Base-by-base conservation (phyloP, 345 rosid genomes). In the Camelina neglecta region DNA sequence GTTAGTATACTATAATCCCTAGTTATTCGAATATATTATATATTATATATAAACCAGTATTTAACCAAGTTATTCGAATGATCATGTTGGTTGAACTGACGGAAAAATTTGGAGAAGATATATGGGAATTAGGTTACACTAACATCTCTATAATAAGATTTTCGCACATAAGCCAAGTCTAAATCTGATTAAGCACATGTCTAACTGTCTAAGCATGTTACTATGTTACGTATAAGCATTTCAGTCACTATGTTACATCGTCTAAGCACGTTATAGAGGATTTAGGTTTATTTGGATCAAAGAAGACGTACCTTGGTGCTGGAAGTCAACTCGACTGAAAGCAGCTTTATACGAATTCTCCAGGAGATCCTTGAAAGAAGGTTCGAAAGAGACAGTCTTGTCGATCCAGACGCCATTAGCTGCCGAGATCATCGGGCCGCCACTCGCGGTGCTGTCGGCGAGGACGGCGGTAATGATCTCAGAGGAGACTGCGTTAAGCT, bases 361-460 rank as follows among this genome's bases (percentile, higher is more conserved):
- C 80, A 77, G 66, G 49, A 90, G 80, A 79, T 83, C 78, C 73
- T 86, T 86, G 86, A 88, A 88, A 77, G 83, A 76, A 71, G 73
- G 80, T 73, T 80, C 84, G 49, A 92, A 65, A 47, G 86, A 54
- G 33, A 90, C 79, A 4, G 87, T 81, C 63, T 73, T 42, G 29
- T 90, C 88, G 8, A 87, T 53, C 94, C 97, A 90, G 48, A 90
- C 70, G 6, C 96, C 86, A 7, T 87, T 88, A 3, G 84, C 89
- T 7, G 83, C 73, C 0, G 87, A 80, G 74, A 90, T 68, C 35
- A 47, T 80, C 35, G 92, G 96, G 6, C 97, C 93, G 33, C 90
- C 91, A 1, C 35, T 26, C 8, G 84, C 55, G 41, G 88, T 87
- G 6, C 93, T 89, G 44, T 90, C 93, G 57, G 93, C 85, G 26